These are phyloP conservation scores for Rosa multiflora DNA, from an alignment of 306 rosid species.

Conservation along the genomic window DNA sequence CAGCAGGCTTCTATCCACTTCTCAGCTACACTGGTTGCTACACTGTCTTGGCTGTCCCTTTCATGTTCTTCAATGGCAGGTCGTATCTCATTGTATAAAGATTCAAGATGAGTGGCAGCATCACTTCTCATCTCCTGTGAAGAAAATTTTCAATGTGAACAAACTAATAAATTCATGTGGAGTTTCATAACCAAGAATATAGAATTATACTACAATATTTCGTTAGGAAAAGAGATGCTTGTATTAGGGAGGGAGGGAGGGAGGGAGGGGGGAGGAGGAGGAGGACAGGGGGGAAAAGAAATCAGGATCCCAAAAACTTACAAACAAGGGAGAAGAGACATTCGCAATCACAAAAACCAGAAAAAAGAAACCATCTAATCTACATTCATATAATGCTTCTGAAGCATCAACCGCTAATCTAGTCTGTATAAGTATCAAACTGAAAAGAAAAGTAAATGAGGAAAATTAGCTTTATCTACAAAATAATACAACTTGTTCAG, in stretches of 20 bases:
- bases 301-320: background rate
- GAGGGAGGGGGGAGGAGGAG: background rate
- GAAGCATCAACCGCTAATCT: background rate
- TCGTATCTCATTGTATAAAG: conserved; percentile 79
- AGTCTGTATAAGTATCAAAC: background rate
- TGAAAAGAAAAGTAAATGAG: background rate
- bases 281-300: background rate
- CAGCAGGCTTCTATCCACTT: conserved; percentile 94
- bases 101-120: conserved; percentile 57
- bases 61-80: conserved; percentile 98
- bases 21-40: conserved; percentile 87
- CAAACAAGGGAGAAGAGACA: background rate
- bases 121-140: conserved; percentile 65
- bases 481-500: background rate
- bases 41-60: conserved; percentile 90
- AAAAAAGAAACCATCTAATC: background rate
- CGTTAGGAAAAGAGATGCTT: background rate
- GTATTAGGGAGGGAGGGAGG: background rate
- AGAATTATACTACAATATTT: background rate
- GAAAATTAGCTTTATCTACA: background rate
- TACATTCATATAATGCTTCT: background rate
- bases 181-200: background rate
- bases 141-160: conserved; percentile 7
- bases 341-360: background rate
- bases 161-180: background rate